phyloP scores from a whole-genome alignment of 306 rosid species.

The Gastrolobium bilobum region DNA sequence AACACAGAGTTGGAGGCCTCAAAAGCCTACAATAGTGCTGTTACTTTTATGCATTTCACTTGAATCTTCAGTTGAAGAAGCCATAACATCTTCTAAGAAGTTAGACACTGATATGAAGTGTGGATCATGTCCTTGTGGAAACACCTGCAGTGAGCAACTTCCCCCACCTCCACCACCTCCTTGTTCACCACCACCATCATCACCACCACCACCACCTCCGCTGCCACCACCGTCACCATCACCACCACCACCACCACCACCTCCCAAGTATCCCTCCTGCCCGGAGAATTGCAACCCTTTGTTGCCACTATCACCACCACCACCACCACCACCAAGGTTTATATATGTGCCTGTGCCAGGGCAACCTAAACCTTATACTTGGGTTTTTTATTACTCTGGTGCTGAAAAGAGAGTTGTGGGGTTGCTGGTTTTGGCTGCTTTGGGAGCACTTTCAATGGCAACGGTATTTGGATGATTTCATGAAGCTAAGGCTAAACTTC shows the following conservation, averaged over 20 bases:
- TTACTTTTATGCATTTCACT: conserved; percentile 50
- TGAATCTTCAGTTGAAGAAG: conserved; percentile 41
- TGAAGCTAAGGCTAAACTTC: conserved; percentile 44
- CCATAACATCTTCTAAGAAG: conserved; percentile 47
- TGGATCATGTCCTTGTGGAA: conserved; percentile 82
- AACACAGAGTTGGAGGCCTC: conserved; percentile 45
- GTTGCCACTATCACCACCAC: conserved; percentile 57
- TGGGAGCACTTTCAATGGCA: conserved; percentile 51
- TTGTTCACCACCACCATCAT: conserved; percentile 39
- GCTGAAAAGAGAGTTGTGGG: conserved; percentile 49
- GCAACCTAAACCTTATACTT: conserved; percentile 53
- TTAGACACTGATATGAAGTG: conserved; percentile 71
- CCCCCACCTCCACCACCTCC: conserved; percentile 49
- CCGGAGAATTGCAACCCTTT: conserved; percentile 50
- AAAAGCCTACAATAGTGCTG: conserved; percentile 23
- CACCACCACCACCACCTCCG: neutral
- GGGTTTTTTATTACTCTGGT: conserved; percentile 56
- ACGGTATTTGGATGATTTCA: conserved; percentile 46
- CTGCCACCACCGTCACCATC: conserved; percentile 11
- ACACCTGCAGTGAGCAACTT: conserved; percentile 64
- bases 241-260: conserved; percentile 36
- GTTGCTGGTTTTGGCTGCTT: conserved; percentile 49
- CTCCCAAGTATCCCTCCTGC: conserved; percentile 45
- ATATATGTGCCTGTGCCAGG: conserved; percentile 76
- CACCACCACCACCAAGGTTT: conserved; percentile 72